A percentile compares a stretch with the other conserved stretches of the same genome.
Conservation (phyloP, 805 yeast genomes). For the Candida krabiensis region DNA sequence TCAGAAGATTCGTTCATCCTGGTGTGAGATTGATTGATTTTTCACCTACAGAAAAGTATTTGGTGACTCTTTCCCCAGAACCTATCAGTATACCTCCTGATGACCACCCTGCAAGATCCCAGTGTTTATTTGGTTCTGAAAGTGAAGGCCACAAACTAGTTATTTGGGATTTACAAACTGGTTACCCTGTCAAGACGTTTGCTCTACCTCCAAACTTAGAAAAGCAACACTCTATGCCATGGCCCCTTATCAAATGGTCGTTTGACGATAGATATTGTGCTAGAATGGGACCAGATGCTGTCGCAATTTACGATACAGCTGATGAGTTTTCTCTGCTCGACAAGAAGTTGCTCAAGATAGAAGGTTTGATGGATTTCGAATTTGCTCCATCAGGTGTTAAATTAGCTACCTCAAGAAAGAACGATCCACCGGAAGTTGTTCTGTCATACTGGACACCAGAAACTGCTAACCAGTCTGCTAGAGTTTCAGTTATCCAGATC, state of each 20-base stretch:
- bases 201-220: slow-evolving; percentile 79
- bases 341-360: slow-evolving; percentile 79
- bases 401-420: slow-evolving; percentile 53
- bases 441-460: slow-evolving; percentile 98
- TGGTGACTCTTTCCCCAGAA: slow-evolving; percentile 86
- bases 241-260: slow-evolving; percentile 99
- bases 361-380: slow-evolving; percentile 86
- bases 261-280: slow-evolving; percentile 91
- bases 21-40: slow-evolving; percentile 88
- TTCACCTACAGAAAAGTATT: slow-evolving; percentile 86
- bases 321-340: slow-evolving; percentile 77
- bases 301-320: slow-evolving; percentile 82
- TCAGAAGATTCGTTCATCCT: slow-evolving; percentile 81
- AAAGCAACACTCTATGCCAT: slow-evolving; percentile 66
- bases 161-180: slow-evolving; percentile 87
- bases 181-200: slow-evolving; percentile 84
- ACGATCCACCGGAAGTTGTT: slow-evolving; percentile 57
- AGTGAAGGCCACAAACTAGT: slow-evolving; percentile 92
- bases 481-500: slow-evolving; percentile 86
- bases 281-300: slow-evolving; percentile 88
- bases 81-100: slow-evolving; percentile 74
- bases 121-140: slow-evolving; percentile 80
- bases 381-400: slow-evolving; percentile 90
- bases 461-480: slow-evolving; percentile 82
- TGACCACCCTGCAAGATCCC: slow-evolving; percentile 60